A percentile compares a stretch with the other conserved stretches of the same genome.
These are phyloP conservation scores for Colletotrichum zoysiae DNA, from an alignment of 2,329 filamentous ascomycete genomes.

Conservation along the genomic window DNA sequence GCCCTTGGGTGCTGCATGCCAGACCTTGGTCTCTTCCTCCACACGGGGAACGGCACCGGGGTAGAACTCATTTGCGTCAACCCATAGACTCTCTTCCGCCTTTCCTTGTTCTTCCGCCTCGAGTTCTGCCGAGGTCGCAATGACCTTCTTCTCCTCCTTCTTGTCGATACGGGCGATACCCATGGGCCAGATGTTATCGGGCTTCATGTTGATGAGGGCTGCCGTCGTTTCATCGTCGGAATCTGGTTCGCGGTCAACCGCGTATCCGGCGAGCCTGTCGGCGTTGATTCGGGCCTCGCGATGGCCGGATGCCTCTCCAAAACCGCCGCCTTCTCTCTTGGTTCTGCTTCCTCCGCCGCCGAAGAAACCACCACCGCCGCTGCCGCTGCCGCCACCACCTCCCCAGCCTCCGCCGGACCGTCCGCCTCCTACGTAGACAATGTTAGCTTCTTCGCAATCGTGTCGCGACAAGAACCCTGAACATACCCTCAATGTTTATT, in stretches of 20 bases:
- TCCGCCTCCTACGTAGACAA: slow-evolving; percentile 38
- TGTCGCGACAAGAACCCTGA: too few relatives aligned
- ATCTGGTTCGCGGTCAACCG: slow-evolving; percentile 47
- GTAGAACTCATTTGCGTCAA: slow-evolving; percentile 52
- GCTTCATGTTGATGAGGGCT: slow-evolving; percentile 39
- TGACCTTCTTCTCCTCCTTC: slow-evolving; percentile 65
- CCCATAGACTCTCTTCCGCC: slow-evolving; percentile 61
- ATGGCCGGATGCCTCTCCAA: slow-evolving; percentile 52
- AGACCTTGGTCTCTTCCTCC: slow-evolving; percentile 56
- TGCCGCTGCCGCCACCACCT: slow-evolving; percentile 40
- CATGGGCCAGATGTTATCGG: slow-evolving; percentile 60
- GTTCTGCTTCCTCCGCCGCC: slow-evolving; percentile 45
- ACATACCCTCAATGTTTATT: slow-evolving; percentile 41
- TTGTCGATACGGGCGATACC: slow-evolving; percentile 68
- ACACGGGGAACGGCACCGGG: slow-evolving; percentile 45
- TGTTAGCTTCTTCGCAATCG: slow-evolving; percentile 2
- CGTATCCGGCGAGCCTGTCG: slow-evolving; percentile 64
- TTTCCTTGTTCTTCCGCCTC: slow-evolving; percentile 65
- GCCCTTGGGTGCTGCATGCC: slow-evolving; percentile 56
- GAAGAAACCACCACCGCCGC: slow-evolving; percentile 46
- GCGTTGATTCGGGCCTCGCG: slow-evolving; percentile 67
- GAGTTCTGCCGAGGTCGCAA: slow-evolving; percentile 69
- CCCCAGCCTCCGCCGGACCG: slow-evolving; percentile 38
- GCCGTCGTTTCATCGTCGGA: slow-evolving; percentile 45
- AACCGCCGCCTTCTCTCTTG: slow-evolving; percentile 54